Conservation (phyloP, 2,329 filamentous ascomycete species). For the Colletotrichum lini region DNA sequence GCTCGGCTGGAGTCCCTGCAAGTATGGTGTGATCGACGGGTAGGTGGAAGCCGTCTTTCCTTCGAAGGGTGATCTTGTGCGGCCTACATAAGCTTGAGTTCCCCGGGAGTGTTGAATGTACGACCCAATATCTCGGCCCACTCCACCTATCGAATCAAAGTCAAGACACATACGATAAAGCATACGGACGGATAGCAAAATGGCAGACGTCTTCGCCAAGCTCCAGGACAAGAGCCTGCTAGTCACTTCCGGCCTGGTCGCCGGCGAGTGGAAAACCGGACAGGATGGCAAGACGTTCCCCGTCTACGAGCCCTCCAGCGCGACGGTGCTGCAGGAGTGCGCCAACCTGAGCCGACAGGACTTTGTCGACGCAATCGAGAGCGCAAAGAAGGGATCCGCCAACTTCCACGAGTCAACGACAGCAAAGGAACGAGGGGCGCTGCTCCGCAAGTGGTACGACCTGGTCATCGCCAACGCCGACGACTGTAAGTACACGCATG, state of each 20-base stretch:
- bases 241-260: constrained; percentile 48
- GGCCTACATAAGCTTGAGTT: background rate
- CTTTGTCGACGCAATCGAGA: constrained; percentile 53
- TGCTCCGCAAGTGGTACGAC: constrained; percentile 54
- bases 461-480: constrained; percentile 52
- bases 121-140: background rate
- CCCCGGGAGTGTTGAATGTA: no score
- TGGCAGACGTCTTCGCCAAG: constrained; percentile 20
- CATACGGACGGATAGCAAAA: background rate
- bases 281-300: constrained; percentile 64
- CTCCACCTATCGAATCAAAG: no score
- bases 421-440: constrained; percentile 53
- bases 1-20: constrained; percentile 24
- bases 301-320: constrained; percentile 68
- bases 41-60: background rate
- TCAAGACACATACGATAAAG: background rate
- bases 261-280: constrained; percentile 62
- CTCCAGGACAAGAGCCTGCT: constrained; percentile 26
- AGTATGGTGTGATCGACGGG: constrained; percentile 16
- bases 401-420: constrained; percentile 54
- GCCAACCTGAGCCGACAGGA: constrained; percentile 57
- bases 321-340: constrained; percentile 63
- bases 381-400: constrained; percentile 54
- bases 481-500: constrained; percentile 45
- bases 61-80: background rate